Percentiles rank a stretch among this genome's conserved stretches.
Conservation (phyloP, 2,329 filamentous ascomycete species). For the Didymella pinodella region DNA sequence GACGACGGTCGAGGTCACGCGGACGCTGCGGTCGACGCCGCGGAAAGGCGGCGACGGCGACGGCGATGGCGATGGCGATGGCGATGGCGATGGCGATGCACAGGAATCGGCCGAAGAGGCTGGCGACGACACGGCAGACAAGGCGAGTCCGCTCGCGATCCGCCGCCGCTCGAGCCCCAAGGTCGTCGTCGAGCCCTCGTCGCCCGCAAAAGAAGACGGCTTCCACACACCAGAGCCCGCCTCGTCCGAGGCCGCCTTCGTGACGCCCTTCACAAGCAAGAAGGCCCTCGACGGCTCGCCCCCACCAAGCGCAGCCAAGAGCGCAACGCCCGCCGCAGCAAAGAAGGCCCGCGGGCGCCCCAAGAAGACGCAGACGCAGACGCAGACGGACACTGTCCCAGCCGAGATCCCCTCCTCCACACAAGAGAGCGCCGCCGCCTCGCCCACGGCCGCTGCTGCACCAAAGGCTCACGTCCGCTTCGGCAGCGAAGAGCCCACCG, state of each 20-base stretch:
- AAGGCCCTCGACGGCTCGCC: constrained; percentile 33
- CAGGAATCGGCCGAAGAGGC: constrained; percentile 22
- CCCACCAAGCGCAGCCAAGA: constrained; percentile 31
- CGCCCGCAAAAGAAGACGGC: constrained; percentile 12
- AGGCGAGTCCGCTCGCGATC: constrained; percentile 24
- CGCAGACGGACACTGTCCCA: constrained; percentile 16
- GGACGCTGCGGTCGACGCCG: constrained; percentile 21
- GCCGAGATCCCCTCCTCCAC: constrained; percentile 43
- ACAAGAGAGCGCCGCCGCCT: constrained; percentile 35
- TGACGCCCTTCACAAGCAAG: constrained; percentile 35
- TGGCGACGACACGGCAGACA: constrained; percentile 24
- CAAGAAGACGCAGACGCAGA: constrained; percentile 27
- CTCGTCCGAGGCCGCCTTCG: constrained; percentile 30
- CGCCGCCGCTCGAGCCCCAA: constrained; percentile 36
- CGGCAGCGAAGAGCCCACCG: constrained; percentile 46
- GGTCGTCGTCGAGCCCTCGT: constrained; percentile 30
- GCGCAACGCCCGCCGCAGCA: constrained; percentile 26
- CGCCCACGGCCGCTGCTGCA: constrained; percentile 18
- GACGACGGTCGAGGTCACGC: constrained; percentile 25
- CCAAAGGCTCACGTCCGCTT: constrained; percentile 44
- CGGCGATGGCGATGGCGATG: neutral
- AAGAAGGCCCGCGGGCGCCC: constrained; percentile 30
- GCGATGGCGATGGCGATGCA: neutral
- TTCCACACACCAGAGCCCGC: constrained; percentile 37
- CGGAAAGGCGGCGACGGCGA: constrained; percentile 3